Evolutionary conservation across 805 yeast genomes (phyloP), one percentile per base, ranked within the genome.

Genomic region (Kluyveromyces lactis): DNA sequence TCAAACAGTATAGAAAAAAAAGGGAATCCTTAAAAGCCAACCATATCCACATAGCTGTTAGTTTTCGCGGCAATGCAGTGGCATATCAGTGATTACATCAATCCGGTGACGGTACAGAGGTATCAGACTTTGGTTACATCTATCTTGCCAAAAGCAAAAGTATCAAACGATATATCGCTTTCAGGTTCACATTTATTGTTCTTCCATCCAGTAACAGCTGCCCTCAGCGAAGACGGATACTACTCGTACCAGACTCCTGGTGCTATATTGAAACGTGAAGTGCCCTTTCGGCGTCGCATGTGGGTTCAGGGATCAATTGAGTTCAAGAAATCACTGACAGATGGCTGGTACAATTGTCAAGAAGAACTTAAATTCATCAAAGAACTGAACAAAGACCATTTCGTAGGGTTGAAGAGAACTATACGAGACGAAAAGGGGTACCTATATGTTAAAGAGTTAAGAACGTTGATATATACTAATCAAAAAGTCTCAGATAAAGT

Each of bases 281-380:
- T 36, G 26, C 35, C 18, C 49, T 81, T 71, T 50, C 62, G 58
- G 24, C 61, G 90, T 44, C 65, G 96, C 18, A 70, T 89, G 75
- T 87, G 96, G 96, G 77, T 73, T 0, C 75, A 79, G 24, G 96
- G 96, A 2, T 58, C 68, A 17, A 62, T 87, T 26, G 55, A 60
- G 18, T 73, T 71, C 46, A 44, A 55, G 1, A 52, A 63, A 19
- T 58, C 64, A 2, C 42, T 73, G 9, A 37, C 21, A 15, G 63
- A 66, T 31, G 71, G 71, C 4, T 51, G 48, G 2, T 56, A 76
- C 5, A 42, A 44, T 0, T 81, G 92, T 49, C 49, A 47, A 4
- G 96, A 87, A 50, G 57, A 55, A 0, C 62, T 86, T 1, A 55
- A 56, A 2, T 54, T 63, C 11, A 66, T 71, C 3, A 64, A 72